Conservation (phyloP, 192 early-diverging fungal genomes). For the Entomortierella chlamydospora region DNA sequence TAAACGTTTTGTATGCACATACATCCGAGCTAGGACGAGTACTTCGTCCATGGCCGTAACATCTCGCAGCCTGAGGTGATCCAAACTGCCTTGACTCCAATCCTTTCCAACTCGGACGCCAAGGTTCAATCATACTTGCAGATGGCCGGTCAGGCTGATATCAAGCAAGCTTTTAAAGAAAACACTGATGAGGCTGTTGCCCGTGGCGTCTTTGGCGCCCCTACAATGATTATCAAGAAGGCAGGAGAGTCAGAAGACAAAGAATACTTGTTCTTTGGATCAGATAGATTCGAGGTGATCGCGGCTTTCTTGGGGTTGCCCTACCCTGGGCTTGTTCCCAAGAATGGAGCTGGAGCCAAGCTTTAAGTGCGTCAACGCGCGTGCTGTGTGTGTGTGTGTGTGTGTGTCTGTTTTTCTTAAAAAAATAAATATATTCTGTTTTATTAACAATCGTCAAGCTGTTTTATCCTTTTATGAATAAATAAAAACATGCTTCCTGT, state of each 20-base stretch:
- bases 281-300: conserved; percentile 62
- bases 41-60: conserved; percentile 43
- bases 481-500: not conserved
- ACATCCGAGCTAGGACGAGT: conserved; percentile 29
- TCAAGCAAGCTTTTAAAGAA: conserved; percentile 48
- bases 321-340: conserved; percentile 36
- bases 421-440: not conserved
- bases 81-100: conserved; percentile 15
- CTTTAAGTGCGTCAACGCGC: no score
- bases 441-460: not conserved
- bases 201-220: conserved; percentile 62
- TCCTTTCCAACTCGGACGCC: conserved; percentile 7
- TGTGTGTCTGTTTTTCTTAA: not conserved
- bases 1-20: not conserved
- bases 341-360: conserved; percentile 16
- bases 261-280: conserved; percentile 68
- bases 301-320: conserved; percentile 44
- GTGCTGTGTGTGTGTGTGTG: no score
- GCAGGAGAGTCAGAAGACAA: conserved; percentile 31
- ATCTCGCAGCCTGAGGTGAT: conserved; percentile 38
- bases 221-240: conserved; percentile 60
- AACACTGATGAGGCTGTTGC: conserved; percentile 59
- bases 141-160: conserved; percentile 17
- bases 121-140: conserved; percentile 19
- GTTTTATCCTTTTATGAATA: not conserved